Evolutionary conservation across 2,329 filamentous ascomycete species (phyloP), one percentile per base, ranked within the genome.

Genomic region (Stemphylium beticola): DNA sequence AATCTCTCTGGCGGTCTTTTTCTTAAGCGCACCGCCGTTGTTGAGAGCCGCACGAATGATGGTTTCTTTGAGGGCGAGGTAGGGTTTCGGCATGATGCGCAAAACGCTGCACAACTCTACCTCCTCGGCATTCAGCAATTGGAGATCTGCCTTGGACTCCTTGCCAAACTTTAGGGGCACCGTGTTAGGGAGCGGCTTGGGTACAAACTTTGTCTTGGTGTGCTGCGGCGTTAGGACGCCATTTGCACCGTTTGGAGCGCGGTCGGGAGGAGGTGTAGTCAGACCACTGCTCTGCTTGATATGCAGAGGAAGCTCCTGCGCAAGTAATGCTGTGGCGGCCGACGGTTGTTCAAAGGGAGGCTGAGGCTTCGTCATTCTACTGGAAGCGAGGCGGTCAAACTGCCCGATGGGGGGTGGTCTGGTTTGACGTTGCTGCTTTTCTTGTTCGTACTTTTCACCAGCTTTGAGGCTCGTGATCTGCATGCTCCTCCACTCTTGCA

Each of bases 401-500:
- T 89, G 90, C 0, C 90, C 90, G 76, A 93, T 87, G 0, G 91
- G 89, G 32, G 82, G 72, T 36, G 81, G 77, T 49, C 82, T 75
- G 40, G 93, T 89, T 46, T 88, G 85, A 11, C 95, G 85, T 51
- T 85, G 78, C 31, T 88, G 82, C 77, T 98, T 99, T 60, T 98
- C 95, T 15, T 85, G 81, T 76, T 99, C 95, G 71, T 95, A 99
- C 73, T 93, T 96, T 73, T 96, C 92, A 26, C 95, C 95, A 20
- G 87, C 87, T 51, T 89, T 87, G 10, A 99, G 82, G 59, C 96
- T 92, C 1, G 89, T 89, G 57, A 99, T 95, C 17, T 89, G 87
- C 77, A 91, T 85, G 41, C 85, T 85, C 29, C 95, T 87, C 95
- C 95, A 99, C 69, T 98, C 95, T 71, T 98, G 93, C 2, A 99